A percentile compares a stretch with the other conserved stretches of the same genome.
These are phyloP conservation scores for Lactarius hengduanensis DNA, from an alignment of 768 basidiomycete genomes.

Conservation along the genomic window DNA sequence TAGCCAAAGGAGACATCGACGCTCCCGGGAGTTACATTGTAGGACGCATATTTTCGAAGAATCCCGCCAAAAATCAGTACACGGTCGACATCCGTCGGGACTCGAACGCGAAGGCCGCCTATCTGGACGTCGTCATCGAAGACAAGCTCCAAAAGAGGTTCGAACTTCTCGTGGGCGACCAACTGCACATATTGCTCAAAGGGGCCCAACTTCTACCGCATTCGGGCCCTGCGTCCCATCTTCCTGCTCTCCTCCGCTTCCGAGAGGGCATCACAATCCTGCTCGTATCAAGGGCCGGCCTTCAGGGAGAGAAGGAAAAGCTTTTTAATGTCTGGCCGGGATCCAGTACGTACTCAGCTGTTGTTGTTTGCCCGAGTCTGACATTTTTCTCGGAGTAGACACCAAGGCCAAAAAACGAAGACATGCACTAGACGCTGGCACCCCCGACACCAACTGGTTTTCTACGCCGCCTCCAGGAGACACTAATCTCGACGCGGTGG, in stretches of 20 bases:
- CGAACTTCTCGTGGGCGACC: conserved; percentile 15
- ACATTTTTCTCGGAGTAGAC: conserved; percentile 7
- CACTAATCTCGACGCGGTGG: background rate
- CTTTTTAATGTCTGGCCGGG: conserved; percentile 12
- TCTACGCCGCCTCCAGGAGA: conserved; percentile 11
- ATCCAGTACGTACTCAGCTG: conserved; percentile 1
- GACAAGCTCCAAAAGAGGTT: conserved; percentile 15
- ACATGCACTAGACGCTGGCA: conserved; percentile 1
- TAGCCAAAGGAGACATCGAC: conserved; percentile 7
- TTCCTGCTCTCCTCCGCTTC: conserved; percentile 11
- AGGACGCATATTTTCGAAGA: conserved; percentile 9
- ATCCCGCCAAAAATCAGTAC: conserved; percentile 11
- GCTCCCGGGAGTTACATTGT: conserved; percentile 15
- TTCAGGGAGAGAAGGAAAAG: conserved; percentile 10
- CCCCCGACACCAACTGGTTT: conserved; percentile 12
- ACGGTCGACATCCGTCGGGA: conserved; percentile 14
- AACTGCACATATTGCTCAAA: background rate
- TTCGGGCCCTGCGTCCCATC: background rate
- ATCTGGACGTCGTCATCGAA: conserved; percentile 13
- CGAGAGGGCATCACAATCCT: conserved; percentile 17
- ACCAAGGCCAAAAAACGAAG: conserved; percentile 11
- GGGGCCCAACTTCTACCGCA: conserved; percentile 16
- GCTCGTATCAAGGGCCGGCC: conserved; percentile 15
- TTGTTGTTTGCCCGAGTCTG: background rate
- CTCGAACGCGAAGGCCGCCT: conserved; percentile 4